Conservation (phyloP, 2,329 filamentous ascomycete species). For the Xenosphaeropsis pyriputrescens region DNA sequence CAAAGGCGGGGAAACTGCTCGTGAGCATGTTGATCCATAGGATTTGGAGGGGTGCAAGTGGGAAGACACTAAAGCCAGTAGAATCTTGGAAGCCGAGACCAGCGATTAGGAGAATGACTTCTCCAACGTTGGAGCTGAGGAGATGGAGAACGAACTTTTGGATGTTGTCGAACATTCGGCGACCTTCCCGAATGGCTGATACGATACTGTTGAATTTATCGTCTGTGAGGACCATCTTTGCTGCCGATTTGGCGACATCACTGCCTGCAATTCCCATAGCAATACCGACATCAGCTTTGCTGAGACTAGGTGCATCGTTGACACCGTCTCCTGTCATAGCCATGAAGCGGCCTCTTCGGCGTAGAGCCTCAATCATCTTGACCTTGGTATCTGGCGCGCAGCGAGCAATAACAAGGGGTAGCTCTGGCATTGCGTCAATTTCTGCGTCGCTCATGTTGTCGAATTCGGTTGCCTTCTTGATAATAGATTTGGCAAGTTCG, state of each 20-base stretch:
- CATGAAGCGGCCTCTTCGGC: slow-evolving; percentile 30
- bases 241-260: slow-evolving; percentile 49
- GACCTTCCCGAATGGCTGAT: slow-evolving; percentile 34
- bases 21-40: slow-evolving; percentile 53
- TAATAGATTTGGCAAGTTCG: slow-evolving; percentile 29
- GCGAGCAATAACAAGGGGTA: slow-evolving; percentile 37
- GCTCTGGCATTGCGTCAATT: slow-evolving; percentile 30
- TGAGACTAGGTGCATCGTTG: slow-evolving; percentile 37
- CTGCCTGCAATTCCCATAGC: slow-evolving; percentile 48
- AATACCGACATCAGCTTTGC: slow-evolving; percentile 37
- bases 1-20: slow-evolving; percentile 42
- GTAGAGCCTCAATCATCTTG: slow-evolving; percentile 37
- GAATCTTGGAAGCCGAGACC: slow-evolving; percentile 42
- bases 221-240: slow-evolving; percentile 36
- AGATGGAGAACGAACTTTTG: slow-evolving; percentile 42
- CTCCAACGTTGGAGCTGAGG: slow-evolving; percentile 38
- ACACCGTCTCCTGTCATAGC: slow-evolving; percentile 43
- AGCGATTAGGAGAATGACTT: slow-evolving; percentile 39
- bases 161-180: slow-evolving; percentile 38
- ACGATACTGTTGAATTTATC: slow-evolving; percentile 40
- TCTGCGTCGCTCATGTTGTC: slow-evolving; percentile 27
- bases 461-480: slow-evolving; percentile 37
- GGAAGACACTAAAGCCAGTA: slow-evolving; percentile 37
- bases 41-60: slow-evolving; percentile 41
- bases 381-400: slow-evolving; percentile 38